A percentile compares a stretch with the other conserved stretches of the same genome.
Evolutionary conservation across 1,284 basidiomycete species (phyloP).

Genomic region (Papiliotrema terrestris): DNA sequence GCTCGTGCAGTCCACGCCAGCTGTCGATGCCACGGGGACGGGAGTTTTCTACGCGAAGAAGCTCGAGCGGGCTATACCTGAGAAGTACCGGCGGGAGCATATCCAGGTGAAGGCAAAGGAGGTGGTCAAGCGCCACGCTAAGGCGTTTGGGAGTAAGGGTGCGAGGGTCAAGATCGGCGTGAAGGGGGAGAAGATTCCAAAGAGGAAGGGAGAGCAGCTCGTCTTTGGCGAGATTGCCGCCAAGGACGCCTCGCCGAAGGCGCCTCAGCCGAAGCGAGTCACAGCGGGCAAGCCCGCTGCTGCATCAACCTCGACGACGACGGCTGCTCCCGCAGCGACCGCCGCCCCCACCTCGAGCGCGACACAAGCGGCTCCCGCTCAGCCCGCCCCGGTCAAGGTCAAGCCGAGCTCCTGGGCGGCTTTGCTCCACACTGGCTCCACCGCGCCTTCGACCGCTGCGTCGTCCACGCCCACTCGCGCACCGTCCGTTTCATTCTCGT

Average conservation of each 20-base stretch:
- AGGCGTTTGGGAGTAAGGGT: neutral
- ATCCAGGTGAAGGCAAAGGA: conserved; percentile 3
- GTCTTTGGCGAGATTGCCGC: conserved; percentile 1
- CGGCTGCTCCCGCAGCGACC: no score
- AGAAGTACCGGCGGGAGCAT: conserved; percentile 11
- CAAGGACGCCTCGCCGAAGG: no score
- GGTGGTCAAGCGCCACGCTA: neutral
- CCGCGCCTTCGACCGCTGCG: neutral
- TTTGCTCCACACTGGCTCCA: conserved; percentile 1
- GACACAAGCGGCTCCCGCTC: neutral
- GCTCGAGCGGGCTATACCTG: conserved; percentile 11
- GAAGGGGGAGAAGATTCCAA: neutral
- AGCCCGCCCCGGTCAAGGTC: conserved; percentile 1
- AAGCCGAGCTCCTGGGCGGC: conserved; percentile 11
- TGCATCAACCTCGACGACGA: no score
- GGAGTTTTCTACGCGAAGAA: conserved; percentile 18
- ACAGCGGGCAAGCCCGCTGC: neutral
- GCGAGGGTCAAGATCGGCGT: neutral
- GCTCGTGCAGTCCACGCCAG: conserved; percentile 15
- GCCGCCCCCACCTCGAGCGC: no score
- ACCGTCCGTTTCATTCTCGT: neutral
- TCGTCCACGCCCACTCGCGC: neutral
- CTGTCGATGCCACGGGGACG: neutral
- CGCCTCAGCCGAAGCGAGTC: no score
- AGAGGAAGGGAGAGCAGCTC: neutral